A percentile compares a stretch with the other conserved stretches of the same genome.
Conservation (phyloP, 495 filamentous ascomycete genomes). For the Choiromyces venosus region DNA sequence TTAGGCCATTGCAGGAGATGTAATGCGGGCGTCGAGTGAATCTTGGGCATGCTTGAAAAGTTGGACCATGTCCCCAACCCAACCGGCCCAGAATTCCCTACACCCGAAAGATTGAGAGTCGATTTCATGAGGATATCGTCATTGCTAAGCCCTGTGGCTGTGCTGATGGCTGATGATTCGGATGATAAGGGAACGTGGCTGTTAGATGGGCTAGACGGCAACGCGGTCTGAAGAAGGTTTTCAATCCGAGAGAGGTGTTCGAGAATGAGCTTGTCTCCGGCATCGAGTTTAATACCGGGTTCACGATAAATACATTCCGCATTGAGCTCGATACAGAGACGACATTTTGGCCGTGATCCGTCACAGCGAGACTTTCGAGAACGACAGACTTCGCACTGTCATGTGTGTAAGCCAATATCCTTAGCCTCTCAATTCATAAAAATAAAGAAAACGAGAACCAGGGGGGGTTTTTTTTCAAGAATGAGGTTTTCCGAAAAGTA, state of each 20-base stretch:
- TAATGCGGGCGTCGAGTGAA: conserved; percentile 71
- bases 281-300: conserved; percentile 80
- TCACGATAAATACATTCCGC: conserved; percentile 80
- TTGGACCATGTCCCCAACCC: conserved; percentile 73
- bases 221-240: conserved; percentile 62
- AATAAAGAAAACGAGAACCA: conserved; percentile 1
- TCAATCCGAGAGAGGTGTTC: conserved; percentile 72
- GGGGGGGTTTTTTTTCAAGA: too few relatives aligned
- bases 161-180: conserved; percentile 65
- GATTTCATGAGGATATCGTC: conserved; percentile 52
- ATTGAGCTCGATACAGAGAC: conserved; percentile 73
- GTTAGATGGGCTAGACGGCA: conserved; percentile 27
- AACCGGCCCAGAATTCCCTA: conserved; percentile 42
- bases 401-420: conserved; percentile 2
- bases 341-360: conserved; percentile 75
- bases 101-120: conserved; percentile 40
- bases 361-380: conserved; percentile 78
- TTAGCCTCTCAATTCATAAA: neutral
- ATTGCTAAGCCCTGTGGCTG: conserved; percentile 59
- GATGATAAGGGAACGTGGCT: conserved; percentile 48
- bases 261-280: conserved; percentile 76
- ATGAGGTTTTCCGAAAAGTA: too few relatives aligned
- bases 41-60: conserved; percentile 78
- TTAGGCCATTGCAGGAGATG: conserved; percentile 75
- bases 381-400: conserved; percentile 76